Evolutionary conservation across 257 asterid genomes (phyloP).

Genomic region (Datura wrightii): DNA sequence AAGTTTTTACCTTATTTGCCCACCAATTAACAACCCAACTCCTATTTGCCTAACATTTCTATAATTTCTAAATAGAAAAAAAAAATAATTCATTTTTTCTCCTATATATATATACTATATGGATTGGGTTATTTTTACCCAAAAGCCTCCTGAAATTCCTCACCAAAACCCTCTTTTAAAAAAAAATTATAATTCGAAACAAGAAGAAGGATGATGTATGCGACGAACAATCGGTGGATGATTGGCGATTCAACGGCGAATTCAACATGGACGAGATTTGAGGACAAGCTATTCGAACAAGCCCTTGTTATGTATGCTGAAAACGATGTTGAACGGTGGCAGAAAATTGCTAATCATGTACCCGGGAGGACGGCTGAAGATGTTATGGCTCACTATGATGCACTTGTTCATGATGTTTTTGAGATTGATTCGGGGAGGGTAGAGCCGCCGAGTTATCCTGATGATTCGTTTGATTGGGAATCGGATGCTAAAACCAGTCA

Average conservation of each 20-base stretch:
- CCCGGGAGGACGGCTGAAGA: conserved; percentile 60
- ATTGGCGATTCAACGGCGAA: conserved; percentile 36
- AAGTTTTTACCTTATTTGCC: neutral
- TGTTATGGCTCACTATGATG: conserved; percentile 60
- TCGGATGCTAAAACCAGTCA: conserved; percentile 46
- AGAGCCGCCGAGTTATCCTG: conserved; percentile 60
- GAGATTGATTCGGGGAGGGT: conserved; percentile 77
- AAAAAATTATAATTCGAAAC: neutral
- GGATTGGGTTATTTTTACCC: neutral
- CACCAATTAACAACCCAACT: neutral
- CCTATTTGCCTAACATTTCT: neutral
- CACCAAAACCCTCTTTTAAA: conserved; percentile 3
- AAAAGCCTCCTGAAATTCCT: conserved; percentile 33
- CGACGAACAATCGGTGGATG: conserved; percentile 32
- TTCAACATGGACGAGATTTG: conserved; percentile 55
- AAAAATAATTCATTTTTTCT: neutral
- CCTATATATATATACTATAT: neutral
- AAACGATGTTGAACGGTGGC: conserved; percentile 63
- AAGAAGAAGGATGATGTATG: conserved; percentile 38
- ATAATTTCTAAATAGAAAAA: neutral
- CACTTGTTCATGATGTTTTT: conserved; percentile 54
- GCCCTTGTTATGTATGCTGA: conserved; percentile 64
- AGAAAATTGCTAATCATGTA: conserved; percentile 52
- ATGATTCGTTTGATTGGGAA: conserved; percentile 36
- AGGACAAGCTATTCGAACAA: conserved; percentile 67